A percentile compares a stretch with the other conserved stretches of the same genome.
Conservation (phyloP, 345 rosid genomes). For the Aquilaria yunnanensis region DNA sequence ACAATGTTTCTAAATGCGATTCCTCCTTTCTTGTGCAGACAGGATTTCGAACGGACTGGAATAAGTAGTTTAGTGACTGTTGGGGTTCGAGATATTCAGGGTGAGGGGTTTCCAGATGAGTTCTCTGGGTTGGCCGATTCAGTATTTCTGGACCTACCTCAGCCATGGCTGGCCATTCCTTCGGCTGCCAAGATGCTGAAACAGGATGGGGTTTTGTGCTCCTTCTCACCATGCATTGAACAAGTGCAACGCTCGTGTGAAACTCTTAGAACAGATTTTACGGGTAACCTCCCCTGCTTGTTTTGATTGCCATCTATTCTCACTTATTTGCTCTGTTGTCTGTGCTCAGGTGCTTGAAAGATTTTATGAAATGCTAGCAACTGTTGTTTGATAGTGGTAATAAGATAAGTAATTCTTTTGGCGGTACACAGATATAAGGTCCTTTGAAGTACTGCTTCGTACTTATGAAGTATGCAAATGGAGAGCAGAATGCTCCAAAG, state of each 20-base stretch:
- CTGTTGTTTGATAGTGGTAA: too few species aligned
- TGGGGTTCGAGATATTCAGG: slow-evolving; percentile 88
- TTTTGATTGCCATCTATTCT: too few species aligned
- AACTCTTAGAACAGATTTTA: slow-evolving; percentile 57
- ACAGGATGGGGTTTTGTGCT: slow-evolving; percentile 73
- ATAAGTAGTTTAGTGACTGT: slow-evolving; percentile 64
- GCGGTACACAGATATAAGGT: slow-evolving; percentile 54
- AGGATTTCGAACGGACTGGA: slow-evolving; percentile 82
- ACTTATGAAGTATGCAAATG: slow-evolving; percentile 74
- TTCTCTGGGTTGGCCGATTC: slow-evolving; percentile 56
- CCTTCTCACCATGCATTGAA: slow-evolving; percentile 96
- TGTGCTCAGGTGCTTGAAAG: background rate
- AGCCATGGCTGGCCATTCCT: slow-evolving; percentile 79
- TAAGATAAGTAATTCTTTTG: background rate
- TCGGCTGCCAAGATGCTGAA: slow-evolving; percentile 82
- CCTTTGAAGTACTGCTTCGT: slow-evolving; percentile 81
- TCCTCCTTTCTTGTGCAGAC: slow-evolving; percentile 35
- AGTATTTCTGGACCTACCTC: slow-evolving; percentile 80
- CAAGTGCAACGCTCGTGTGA: slow-evolving; percentile 93
- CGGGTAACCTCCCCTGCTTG: slow-evolving; percentile 33
- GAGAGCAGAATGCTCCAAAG: slow-evolving; percentile 30
- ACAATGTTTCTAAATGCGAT: background rate
- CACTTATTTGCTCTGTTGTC: background rate
- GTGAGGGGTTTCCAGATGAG: slow-evolving; percentile 81
- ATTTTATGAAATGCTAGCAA: too few species aligned